Evolutionary conservation across 2,329 filamentous ascomycete species (phyloP).

Genomic region (Sporothrix humicola): DNA sequence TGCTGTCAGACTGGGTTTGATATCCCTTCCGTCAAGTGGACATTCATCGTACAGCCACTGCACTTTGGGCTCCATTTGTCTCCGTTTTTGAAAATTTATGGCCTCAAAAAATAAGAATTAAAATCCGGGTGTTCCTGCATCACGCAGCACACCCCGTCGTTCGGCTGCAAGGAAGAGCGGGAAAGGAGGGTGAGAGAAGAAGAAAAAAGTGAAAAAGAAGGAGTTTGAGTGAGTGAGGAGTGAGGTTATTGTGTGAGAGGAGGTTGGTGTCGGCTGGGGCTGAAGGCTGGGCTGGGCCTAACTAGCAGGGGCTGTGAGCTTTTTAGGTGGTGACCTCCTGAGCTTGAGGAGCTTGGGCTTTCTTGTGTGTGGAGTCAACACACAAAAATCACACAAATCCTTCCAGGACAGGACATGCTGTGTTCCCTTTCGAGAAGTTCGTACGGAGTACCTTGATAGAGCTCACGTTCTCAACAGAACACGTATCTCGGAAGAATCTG

Average conservation of each 20-base stretch:
- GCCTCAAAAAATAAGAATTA: background rate
- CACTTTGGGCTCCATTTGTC: background rate
- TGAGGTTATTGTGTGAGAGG: background rate
- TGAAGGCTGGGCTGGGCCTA: slow-evolving; percentile 3
- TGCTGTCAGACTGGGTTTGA: background rate
- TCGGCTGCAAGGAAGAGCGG: slow-evolving; percentile 17
- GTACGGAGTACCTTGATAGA: slow-evolving; percentile 18
- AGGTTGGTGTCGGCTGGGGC: slow-evolving; percentile 15
- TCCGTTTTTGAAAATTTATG: background rate
- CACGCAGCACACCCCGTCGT: slow-evolving; percentile 9
- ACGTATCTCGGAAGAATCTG: background rate
- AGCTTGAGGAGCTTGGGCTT: background rate
- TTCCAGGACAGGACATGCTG: background rate
- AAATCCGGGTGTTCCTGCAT: slow-evolving; percentile 13
- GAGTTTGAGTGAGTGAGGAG: no score
- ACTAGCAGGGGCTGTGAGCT: background rate
- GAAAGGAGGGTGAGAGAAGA: background rate
- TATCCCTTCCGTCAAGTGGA: slow-evolving; percentile 17
- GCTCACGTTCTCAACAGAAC: background rate
- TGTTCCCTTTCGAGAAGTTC: slow-evolving; percentile 4
- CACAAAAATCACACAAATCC: background rate
- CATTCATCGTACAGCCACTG: background rate
- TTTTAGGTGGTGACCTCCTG: slow-evolving; percentile 3
- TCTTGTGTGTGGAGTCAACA: background rate
- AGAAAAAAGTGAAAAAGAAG: background rate